Percentiles rank a stretch among this genome's conserved stretches.
phyloP scores from a whole-genome alignment of 2,329 filamentous ascomycete species.

The Neofusicoccum parvum region DNA sequence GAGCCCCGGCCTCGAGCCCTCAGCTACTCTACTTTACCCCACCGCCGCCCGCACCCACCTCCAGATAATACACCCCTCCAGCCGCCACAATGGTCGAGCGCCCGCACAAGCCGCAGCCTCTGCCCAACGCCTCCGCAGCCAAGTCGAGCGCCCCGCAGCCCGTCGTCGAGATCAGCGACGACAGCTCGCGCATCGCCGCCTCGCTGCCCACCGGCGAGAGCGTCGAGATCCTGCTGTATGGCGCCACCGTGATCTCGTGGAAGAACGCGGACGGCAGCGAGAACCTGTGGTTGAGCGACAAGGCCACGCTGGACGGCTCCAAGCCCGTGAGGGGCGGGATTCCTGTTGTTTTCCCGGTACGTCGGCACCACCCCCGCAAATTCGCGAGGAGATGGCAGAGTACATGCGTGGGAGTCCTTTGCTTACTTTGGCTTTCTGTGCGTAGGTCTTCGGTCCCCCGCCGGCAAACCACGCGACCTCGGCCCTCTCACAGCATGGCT shows the following conservation, averaged over 20 bases:
- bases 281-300: conserved; percentile 83
- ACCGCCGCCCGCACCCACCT: not conserved
- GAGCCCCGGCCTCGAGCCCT: not conserved
- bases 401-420: not conserved
- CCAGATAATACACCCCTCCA: not conserved
- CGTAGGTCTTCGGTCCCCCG: conserved; percentile 80
- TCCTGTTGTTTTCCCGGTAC: conserved; percentile 88
- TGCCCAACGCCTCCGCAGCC: conserved; percentile 60
- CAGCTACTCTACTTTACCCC: not conserved
- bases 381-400: not conserved
- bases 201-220: conserved; percentile 83
- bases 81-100: conserved; percentile 70
- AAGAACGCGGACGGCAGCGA: conserved; percentile 73
- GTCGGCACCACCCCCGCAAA: conserved; percentile 32
- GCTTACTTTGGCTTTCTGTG: not conserved
- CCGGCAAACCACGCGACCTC: conserved; percentile 76
- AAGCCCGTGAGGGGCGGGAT: conserved; percentile 92
- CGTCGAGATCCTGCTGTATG: conserved; percentile 83
- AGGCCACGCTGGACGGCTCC: conserved; percentile 77
- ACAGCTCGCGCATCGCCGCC: conserved; percentile 74
- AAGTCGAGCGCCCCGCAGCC: conserved; percentile 73
- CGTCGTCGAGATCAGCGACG: conserved; percentile 72
- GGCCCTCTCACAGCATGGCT: conserved; percentile 87
- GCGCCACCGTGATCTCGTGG: conserved; percentile 92
- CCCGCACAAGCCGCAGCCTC: conserved; percentile 67